phyloP scores from a whole-genome alignment of 169 alveolate species.

The Plasmodium vivax region DNA sequence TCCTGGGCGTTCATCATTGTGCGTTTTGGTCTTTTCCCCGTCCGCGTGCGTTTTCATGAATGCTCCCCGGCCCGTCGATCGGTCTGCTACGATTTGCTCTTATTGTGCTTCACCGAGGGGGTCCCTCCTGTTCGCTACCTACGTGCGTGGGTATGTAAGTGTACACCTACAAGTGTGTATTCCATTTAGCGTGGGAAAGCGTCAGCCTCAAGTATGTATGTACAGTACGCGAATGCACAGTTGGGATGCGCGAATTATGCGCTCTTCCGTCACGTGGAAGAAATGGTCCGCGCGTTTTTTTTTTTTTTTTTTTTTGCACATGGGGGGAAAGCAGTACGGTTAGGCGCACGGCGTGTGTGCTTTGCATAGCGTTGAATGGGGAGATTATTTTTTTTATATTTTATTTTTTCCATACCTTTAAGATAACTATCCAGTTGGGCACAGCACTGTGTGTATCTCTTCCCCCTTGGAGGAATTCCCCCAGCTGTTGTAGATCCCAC shows the following conservation, averaged over 20 bases:
- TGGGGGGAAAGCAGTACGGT: not conserved
- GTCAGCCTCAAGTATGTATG: not conserved
- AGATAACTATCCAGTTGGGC: not conserved
- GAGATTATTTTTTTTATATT: not conserved
- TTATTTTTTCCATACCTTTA: not conserved
- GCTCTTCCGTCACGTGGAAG: not conserved
- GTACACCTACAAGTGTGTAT: not conserved
- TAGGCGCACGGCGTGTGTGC: not conserved
- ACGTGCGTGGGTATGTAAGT: not conserved
- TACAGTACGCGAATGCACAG: not conserved
- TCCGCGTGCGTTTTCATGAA: not conserved
- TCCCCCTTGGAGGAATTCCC: not conserved
- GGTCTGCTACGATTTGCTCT: not conserved
- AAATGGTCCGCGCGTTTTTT: not conserved
- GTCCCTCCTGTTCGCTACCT: not conserved
- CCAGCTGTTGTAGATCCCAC: not conserved
- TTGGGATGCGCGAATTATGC: not conserved
- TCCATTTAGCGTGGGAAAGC: not conserved
- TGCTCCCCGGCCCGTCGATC: not conserved
- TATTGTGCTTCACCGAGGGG: not conserved
- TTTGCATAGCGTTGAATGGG: not conserved
- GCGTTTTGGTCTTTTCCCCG: not conserved
- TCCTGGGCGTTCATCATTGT: slow-evolving; percentile 24
- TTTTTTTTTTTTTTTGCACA: not conserved
- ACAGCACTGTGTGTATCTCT: not conserved